phyloP scores from a whole-genome alignment of 768 basidiomycete species.

The Tulasnella sp. region DNA sequence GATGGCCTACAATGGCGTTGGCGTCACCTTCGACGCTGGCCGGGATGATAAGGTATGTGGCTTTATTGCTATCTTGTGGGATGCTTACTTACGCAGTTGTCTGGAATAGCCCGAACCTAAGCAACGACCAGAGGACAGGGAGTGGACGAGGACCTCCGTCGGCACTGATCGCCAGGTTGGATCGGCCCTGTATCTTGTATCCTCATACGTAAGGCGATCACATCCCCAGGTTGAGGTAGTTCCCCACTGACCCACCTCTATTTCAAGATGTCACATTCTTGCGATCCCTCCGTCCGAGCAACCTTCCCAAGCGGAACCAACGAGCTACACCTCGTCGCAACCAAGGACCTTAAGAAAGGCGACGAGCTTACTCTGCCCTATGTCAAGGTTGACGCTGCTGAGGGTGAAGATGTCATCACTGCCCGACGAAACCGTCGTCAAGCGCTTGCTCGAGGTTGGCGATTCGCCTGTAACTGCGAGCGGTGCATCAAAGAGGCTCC shows the following conservation, averaged over 20 bases:
- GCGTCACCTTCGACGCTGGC: slow-evolving; percentile 67
- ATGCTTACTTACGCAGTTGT: slow-evolving; percentile 22
- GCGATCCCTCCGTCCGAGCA: slow-evolving; percentile 66
- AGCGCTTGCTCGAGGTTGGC: slow-evolving; percentile 81
- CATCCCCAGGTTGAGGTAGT: background rate
- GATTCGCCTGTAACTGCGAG: slow-evolving; percentile 73
- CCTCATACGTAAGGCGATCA: slow-evolving; percentile 61
- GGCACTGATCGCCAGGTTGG: slow-evolving; percentile 79
- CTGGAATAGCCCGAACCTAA: slow-evolving; percentile 34
- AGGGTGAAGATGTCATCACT: slow-evolving; percentile 51
- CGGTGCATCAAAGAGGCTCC: slow-evolving; percentile 63
- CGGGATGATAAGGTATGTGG: slow-evolving; percentile 67
- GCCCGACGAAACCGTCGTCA: slow-evolving; percentile 66
- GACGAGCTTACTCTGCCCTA: slow-evolving; percentile 77
- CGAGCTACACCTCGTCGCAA: slow-evolving; percentile 71
- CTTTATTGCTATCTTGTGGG: background rate
- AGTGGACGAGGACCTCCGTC: slow-evolving; percentile 74
- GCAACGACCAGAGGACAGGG: slow-evolving; percentile 57
- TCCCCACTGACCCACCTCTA: background rate
- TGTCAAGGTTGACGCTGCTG: slow-evolving; percentile 65
- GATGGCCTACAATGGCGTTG: slow-evolving; percentile 77
- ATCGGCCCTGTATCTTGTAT: slow-evolving; percentile 72
- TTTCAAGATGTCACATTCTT: slow-evolving; percentile 67
- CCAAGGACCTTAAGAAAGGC: slow-evolving; percentile 67
- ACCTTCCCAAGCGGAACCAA: slow-evolving; percentile 68